A percentile compares a stretch with the other conserved stretches of the same genome.
phyloP scores from a whole-genome alignment of 2,329 filamentous ascomycete species.

The Arthrobotrys iridis region DNA sequence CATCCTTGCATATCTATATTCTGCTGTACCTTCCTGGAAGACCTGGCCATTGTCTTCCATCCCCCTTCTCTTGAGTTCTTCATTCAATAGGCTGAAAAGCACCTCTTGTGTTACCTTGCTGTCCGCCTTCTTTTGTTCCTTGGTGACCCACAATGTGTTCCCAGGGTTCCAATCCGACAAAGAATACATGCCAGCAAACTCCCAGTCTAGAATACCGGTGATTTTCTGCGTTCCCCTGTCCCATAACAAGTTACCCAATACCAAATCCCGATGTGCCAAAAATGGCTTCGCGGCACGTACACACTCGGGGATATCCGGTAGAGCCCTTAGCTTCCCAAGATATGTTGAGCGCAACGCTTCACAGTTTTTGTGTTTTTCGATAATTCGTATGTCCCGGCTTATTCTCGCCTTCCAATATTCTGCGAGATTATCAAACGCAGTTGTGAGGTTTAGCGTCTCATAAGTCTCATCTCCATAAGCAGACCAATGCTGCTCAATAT shows the following conservation, averaged over 20 bases:
- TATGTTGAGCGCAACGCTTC: constrained; percentile 8
- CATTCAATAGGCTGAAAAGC: constrained; percentile 24
- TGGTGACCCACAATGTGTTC: constrained; percentile 39
- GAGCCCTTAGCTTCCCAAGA: neutral
- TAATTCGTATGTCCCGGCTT: constrained; percentile 27
- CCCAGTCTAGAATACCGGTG: constrained; percentile 56
- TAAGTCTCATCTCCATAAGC: constrained; percentile 34
- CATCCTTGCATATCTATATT: constrained; percentile 22
- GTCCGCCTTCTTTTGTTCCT: constrained; percentile 20
- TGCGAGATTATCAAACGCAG: constrained; percentile 20
- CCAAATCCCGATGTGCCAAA: constrained; percentile 56
- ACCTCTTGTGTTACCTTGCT: constrained; percentile 28
- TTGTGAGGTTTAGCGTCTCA: constrained; percentile 31
- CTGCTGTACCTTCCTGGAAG: constrained; percentile 22
- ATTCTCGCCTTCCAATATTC: constrained; percentile 43
- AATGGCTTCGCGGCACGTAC: constrained; percentile 3
- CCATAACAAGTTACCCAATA: constrained; percentile 55
- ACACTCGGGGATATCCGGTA: constrained; percentile 27
- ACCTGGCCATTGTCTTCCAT: constrained; percentile 1
- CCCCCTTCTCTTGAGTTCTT: constrained; percentile 26
- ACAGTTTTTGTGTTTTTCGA: constrained; percentile 28
- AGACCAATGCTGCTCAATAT: constrained; percentile 33
- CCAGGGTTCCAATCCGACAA: constrained; percentile 56
- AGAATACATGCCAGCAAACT: constrained; percentile 55
- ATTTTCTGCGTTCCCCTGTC: constrained; percentile 51